Evolutionary conservation across 2,329 filamentous ascomycete genomes (phyloP).

Genomic region (Periconia sp.): DNA sequence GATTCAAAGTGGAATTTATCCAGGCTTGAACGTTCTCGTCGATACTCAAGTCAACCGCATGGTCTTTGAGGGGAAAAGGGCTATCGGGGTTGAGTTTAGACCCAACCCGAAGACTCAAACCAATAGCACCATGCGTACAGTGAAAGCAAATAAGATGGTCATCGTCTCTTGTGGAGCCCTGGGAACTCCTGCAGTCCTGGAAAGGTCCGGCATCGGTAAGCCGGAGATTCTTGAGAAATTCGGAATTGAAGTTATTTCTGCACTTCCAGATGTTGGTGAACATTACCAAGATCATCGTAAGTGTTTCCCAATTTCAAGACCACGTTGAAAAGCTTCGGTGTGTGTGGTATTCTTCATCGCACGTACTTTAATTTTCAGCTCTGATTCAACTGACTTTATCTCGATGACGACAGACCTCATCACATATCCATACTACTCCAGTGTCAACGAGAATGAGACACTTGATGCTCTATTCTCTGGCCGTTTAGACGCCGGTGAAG

Average conservation of each 20-base stretch:
- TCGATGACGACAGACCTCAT: constrained; percentile 44
- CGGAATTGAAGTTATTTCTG: constrained; percentile 53
- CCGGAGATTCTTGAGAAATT: constrained; percentile 49
- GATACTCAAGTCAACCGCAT: constrained; percentile 60
- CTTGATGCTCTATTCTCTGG: constrained; percentile 58
- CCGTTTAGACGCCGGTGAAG: constrained; percentile 48
- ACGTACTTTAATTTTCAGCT: no score
- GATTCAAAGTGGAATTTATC: constrained; percentile 52
- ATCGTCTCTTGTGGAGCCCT: constrained; percentile 54
- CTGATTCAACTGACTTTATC: no score
- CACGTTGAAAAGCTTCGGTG: no score
- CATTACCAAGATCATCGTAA: constrained; percentile 63
- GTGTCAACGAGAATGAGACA: constrained; percentile 51
- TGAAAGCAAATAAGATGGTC: constrained; percentile 60
- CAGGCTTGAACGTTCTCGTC: constrained; percentile 62
- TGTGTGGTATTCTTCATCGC: no score
- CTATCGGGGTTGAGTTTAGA: constrained; percentile 62
- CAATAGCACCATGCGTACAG: constrained; percentile 31
- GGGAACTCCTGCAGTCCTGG: constrained; percentile 59
- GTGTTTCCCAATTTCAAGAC: neutral
- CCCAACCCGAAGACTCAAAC: constrained; percentile 48
- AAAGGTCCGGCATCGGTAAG: constrained; percentile 64
- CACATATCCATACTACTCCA: constrained; percentile 56
- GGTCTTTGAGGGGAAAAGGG: constrained; percentile 57
- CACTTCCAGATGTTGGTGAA: constrained; percentile 64